Evolutionary conservation across 805 yeast genomes (phyloP).

Genomic region (Monosporozyma servazzii): DNA sequence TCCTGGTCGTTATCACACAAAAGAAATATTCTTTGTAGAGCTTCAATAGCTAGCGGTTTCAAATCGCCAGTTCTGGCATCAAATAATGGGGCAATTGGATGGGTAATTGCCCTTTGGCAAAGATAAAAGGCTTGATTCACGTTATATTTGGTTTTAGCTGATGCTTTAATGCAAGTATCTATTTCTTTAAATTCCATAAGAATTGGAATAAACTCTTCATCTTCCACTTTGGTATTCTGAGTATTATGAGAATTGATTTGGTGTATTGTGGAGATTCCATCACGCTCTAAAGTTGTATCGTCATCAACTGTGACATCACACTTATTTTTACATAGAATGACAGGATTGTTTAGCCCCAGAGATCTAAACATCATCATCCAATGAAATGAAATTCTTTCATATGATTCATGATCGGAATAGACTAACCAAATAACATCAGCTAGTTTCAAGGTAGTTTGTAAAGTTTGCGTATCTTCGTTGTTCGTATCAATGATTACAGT

Average conservation of each 20-base stretch:
- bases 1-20: constrained; percentile 87
- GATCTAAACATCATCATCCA: constrained; percentile 94
- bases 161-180: constrained; percentile 82
- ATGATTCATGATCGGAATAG: constrained; percentile 88
- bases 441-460: constrained; percentile 66
- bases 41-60: constrained; percentile 67
- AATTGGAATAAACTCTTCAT: constrained; percentile 79
- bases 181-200: constrained; percentile 88
- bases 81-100: constrained; percentile 86
- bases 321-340: constrained; percentile 84
- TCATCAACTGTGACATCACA: constrained; percentile 34
- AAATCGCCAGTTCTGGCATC: constrained; percentile 83
- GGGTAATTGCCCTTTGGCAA: constrained; percentile 87
- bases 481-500: constrained; percentile 77
- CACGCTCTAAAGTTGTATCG: constrained; percentile 5
- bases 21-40: constrained; percentile 73
- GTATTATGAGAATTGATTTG: neutral
- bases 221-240: constrained; percentile 39
- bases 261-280: constrained; percentile 5
- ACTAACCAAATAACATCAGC: constrained; percentile 94
- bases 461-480: constrained; percentile 47
- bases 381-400: constrained; percentile 80
- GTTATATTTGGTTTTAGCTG: constrained; percentile 76
- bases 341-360: constrained; percentile 87
- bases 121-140: constrained; percentile 79